A percentile compares a stretch with the other conserved stretches of the same genome.
Conservation (phyloP, 164 flowering plant species). For the Nelumbo lutea region DNA sequence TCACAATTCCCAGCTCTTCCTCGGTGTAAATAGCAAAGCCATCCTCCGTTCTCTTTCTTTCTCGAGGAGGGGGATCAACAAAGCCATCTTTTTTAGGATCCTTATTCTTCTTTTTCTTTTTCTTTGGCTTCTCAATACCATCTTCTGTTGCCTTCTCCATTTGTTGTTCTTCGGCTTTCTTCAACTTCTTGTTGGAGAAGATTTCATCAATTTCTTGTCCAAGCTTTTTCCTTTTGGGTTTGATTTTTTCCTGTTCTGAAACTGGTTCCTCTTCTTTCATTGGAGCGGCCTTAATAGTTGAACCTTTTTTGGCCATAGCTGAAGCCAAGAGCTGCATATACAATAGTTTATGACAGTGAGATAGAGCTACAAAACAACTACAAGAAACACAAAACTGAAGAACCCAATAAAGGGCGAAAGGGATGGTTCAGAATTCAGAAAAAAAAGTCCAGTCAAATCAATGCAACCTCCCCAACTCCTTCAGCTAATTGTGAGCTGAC, state of each 20-base stretch:
- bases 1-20: constrained; percentile 55
- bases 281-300: not conserved
- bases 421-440: too few relatives aligned
- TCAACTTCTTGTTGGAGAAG: constrained; percentile 30
- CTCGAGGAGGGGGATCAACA: constrained; percentile 21
- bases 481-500: too few relatives aligned
- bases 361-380: not conserved
- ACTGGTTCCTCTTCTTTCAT: constrained; percentile 8
- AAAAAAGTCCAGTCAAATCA: too few relatives aligned
- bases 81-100: constrained; percentile 7
- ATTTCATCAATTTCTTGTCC: constrained; percentile 55
- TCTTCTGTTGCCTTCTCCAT: constrained; percentile 12
- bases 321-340: not conserved
- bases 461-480: too few relatives aligned
- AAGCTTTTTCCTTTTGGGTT: constrained; percentile 15
- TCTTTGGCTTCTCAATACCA: constrained; percentile 7
- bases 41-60: constrained; percentile 42
- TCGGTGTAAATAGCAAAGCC: constrained; percentile 53
- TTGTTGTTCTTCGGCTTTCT: constrained; percentile 16
- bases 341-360: too few relatives aligned
- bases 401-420: too few relatives aligned
- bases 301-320: too few relatives aligned
- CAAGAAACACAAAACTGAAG: too few relatives aligned
- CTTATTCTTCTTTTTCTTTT: constrained; percentile 15
- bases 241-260: constrained; percentile 14